phyloP scores from a whole-genome alignment of 495 filamentous ascomycete genomes.

The Glarea lozoyensis region DNA sequence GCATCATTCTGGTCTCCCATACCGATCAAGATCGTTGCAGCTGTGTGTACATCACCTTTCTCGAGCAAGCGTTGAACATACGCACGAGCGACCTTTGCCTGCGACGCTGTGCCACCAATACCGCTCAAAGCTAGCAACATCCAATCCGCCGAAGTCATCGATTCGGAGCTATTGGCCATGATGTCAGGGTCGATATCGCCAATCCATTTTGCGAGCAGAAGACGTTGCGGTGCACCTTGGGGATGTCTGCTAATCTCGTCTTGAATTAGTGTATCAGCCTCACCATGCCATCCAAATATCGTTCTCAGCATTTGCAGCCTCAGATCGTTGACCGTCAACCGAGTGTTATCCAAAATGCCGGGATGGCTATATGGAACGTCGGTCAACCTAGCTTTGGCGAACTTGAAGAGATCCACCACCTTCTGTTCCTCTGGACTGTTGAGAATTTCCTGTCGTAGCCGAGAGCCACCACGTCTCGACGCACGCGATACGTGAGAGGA shows the following conservation, averaged over 20 bases:
- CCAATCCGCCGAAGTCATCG: conserved; percentile 87
- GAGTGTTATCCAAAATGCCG: conserved; percentile 48
- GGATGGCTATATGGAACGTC: conserved; percentile 72
- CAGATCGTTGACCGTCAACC: conserved; percentile 73
- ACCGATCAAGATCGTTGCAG: conserved; percentile 83
- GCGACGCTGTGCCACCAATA: conserved; percentile 69
- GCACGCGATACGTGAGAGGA: conserved; percentile 58
- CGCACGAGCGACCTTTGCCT: conserved; percentile 82
- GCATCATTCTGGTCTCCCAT: conserved; percentile 91
- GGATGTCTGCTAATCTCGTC: conserved; percentile 79
- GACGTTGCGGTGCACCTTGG: conserved; percentile 60
- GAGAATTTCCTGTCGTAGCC: conserved; percentile 75
- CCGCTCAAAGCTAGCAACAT: conserved; percentile 91
- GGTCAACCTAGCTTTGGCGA: conserved; percentile 57
- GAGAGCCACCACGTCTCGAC: conserved; percentile 54
- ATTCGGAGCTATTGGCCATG: conserved; percentile 70
- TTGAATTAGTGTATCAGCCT: conserved; percentile 71
- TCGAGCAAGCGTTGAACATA: conserved; percentile 88
- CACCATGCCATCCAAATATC: conserved; percentile 91
- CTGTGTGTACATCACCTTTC: conserved; percentile 82
- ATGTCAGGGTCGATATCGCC: conserved; percentile 76
- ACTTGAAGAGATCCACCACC: conserved; percentile 61
- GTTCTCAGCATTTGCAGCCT: conserved; percentile 86
- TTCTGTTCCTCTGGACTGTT: conserved; percentile 49
- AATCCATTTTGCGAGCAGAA: conserved; percentile 85